phyloP scores from a whole-genome alignment of 2,329 filamentous ascomycete species.

The Exophiala alcalophila region DNA sequence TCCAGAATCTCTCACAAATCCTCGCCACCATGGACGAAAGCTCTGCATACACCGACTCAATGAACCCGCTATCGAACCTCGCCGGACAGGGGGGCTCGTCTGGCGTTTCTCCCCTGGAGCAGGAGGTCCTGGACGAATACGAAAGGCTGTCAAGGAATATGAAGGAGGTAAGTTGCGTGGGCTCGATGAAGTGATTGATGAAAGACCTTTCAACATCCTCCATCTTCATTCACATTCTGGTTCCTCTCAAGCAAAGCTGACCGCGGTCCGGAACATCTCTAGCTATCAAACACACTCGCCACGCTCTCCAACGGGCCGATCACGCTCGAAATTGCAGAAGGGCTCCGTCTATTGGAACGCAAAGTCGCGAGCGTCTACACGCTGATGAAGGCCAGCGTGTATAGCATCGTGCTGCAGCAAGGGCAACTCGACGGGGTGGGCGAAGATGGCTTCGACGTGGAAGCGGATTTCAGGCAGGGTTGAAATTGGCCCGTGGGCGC shows the following conservation, averaged over 20 bases:
- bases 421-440: conserved; percentile 64
- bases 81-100: conserved; percentile 15
- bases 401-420: conserved; percentile 97
- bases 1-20: too few species aligned
- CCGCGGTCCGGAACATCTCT: too few species aligned
- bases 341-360: conserved; percentile 80
- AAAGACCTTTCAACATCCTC: too few species aligned
- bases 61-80: conserved; percentile 16
- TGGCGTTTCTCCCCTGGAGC: conserved; percentile 64
- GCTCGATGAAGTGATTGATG: too few species aligned
- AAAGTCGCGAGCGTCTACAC: conserved; percentile 96
- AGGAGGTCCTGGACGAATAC: conserved; percentile 94
- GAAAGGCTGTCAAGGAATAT: conserved; percentile 82
- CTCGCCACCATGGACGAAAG: conserved; percentile 28
- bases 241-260: background rate
- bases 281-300: conserved; percentile 61
- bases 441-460: conserved; percentile 10
- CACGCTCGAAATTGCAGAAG: conserved; percentile 74
- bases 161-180: conserved; percentile 64
- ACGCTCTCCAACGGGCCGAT: conserved; percentile 68
- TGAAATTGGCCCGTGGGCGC: background rate
- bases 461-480: too few species aligned
- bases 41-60: conserved; percentile 17
- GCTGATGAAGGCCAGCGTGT: conserved; percentile 93
- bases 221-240: too few species aligned